Base-by-base conservation (phyloP, 2,329 filamentous ascomycete species). In the Huntiella omanensis region DNA sequence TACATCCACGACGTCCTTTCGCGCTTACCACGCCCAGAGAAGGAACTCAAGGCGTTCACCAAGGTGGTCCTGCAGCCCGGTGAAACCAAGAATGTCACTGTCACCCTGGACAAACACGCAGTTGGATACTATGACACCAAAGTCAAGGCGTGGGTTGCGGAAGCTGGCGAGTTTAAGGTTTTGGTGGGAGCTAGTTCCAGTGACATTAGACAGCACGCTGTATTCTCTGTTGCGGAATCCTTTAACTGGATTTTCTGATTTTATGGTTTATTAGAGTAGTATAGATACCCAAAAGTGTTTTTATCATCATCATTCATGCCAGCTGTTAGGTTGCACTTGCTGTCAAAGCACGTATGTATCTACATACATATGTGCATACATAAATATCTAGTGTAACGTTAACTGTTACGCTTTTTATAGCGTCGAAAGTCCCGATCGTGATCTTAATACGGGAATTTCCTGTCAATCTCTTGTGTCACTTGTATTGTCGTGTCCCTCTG, bases 31-130 rank as follows among this genome's bases (percentile, higher is more conserved):
- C 64, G 79, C 16, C 79, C 79, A 0, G 71, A 75, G 53, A 83
- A 83, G 60, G 80, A 84, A 59, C 64, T 84, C 1, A 75, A 76
- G 33, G 77, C 75, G 0, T 84, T 83, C 54, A 70, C 71, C 49
- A 83, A 82, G 59, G 68, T 80, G 0, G 65, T 61, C 43, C 59
- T 83, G 3, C 64, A 71, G 39, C 62, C 68, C 1, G 75, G 73
- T 3, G 68, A 72, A 61, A 72, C 68, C 0, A 66, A 61, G 52
- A 67, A 71, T 49, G 56, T 71, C 33, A 59, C 60, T 7, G 59
- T 71, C 3, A 52, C 54, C 12, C 52, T 72, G 7, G 67, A 71
- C 52, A 69, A 67, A 56, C 64, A 69, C 50, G 67, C 69, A 1
- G 67, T 68, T 2, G 69, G 69, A 6, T 82, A 81, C 58, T 82